Base-by-base conservation (phyloP, 805 yeast species). In the Zygosaccharomyces gambellarensis region DNA sequence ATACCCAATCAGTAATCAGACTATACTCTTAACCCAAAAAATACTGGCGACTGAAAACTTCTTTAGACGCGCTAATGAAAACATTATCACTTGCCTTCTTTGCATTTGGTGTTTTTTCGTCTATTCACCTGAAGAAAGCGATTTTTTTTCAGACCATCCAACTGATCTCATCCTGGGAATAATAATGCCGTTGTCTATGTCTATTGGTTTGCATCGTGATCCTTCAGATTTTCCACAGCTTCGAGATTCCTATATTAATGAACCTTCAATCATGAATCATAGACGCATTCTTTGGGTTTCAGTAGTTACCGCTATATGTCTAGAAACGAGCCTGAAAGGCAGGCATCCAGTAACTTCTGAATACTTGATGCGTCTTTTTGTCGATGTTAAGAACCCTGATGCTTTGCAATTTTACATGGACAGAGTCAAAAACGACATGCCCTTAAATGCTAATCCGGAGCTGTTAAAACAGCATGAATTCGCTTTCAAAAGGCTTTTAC, bases 41-140 rank as follows among this genome's bases (percentile, higher is more conserved):
- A 53, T 62, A 25, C 45, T 67, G 38, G 58, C 65, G 1, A 55
- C 61, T 2, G 67, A 65, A 39, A 64, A 66, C 48, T 51, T 61
- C 43, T 60, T 61, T 45, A 61, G 63, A 12, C 61, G 66, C 38
- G 62, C 69, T 0, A 67, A 63, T 29, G 71, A 66, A 55, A 67
- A 61, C 40, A 60, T 57, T 19, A 50, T 62, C 17, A 57, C 62
- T 8, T 67, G 65, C 43, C 49, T 63, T 30, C 52, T 64, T 39
- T 67, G 63, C 41, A 56, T 64, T 28, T 67, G 71, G 71, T 53
- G 67, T 11, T 62, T 60, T 38, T 61, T 60, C 30, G 68, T 60
- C 10, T 59, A 64, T 45, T 61, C 71, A 1, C 70, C 71, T 1
- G 70, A 67, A 42, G 64, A 64, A 50, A 67, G 68, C 22, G 70